These are phyloP conservation scores for Pseudoneurospora amorphoporcata DNA, from an alignment of 495 filamentous ascomycete genomes.

Conservation along the genomic window DNA sequence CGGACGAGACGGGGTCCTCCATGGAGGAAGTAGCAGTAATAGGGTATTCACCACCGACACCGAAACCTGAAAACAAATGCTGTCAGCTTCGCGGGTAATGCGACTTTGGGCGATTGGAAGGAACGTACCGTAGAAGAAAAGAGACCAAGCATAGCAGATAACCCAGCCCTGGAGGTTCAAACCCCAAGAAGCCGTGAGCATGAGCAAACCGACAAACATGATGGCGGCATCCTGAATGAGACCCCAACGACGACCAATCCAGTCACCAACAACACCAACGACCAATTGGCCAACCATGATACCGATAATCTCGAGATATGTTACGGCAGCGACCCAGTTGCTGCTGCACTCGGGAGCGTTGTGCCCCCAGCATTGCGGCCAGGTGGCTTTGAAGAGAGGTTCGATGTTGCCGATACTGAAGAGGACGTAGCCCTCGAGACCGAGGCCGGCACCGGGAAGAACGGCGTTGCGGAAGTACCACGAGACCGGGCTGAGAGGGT, in stretches of 20 bases:
- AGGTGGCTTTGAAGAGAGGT: slow-evolving; percentile 60
- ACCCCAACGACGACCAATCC: slow-evolving; percentile 82
- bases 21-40: slow-evolving; percentile 94
- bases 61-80: slow-evolving; percentile 39
- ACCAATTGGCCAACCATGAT: slow-evolving; percentile 80
- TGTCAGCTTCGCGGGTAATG: neutral
- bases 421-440: slow-evolving; percentile 84
- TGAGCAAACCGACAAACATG: slow-evolving; percentile 81
- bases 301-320: slow-evolving; percentile 78
- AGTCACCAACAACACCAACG: slow-evolving; percentile 54
- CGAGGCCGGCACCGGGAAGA: slow-evolving; percentile 76
- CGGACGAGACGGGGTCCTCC: slow-evolving; percentile 79
- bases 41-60: slow-evolving; percentile 89
- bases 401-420: slow-evolving; percentile 89
- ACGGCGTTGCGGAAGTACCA: slow-evolving; percentile 84
- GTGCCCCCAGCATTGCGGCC: slow-evolving; percentile 62
- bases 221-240: slow-evolving; percentile 85
- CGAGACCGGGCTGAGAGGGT: slow-evolving; percentile 67
- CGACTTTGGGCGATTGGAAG: neutral
- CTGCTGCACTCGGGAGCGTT: slow-evolving; percentile 49
- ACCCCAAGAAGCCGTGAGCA: slow-evolving; percentile 83
- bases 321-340: slow-evolving; percentile 66
- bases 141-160: slow-evolving; percentile 81
- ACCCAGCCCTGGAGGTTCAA: slow-evolving; percentile 77
- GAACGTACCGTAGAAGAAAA: slow-evolving; percentile 70